Percentiles rank a stretch among this genome's conserved stretches.
Conservation (phyloP, 176 grass and related monocot genomes). For the Miscanthus lutarioriparius region DNA sequence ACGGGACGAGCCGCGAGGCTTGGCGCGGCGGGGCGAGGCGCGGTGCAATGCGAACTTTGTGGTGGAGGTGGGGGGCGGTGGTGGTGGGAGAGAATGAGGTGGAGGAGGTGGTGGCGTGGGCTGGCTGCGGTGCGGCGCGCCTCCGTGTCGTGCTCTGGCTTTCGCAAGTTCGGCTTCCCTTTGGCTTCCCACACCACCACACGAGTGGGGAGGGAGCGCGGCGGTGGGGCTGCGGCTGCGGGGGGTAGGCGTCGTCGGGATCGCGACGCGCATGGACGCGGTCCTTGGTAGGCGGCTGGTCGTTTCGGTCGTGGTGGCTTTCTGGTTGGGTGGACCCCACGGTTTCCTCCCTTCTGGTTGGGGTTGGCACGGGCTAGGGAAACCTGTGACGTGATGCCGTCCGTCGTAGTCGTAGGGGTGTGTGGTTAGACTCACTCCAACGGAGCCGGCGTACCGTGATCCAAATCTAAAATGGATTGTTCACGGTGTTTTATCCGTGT, state of each 20-base stretch:
- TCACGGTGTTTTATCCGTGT: no score
- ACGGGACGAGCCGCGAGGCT: background rate
- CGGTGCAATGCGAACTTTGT: slow-evolving; percentile 25
- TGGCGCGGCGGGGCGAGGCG: background rate
- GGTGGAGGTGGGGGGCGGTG: background rate
- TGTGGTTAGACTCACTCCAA: no score
- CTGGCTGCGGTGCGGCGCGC: background rate
- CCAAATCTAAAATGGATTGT: no score
- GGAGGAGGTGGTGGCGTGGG: background rate
- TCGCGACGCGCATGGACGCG: slow-evolving; percentile 30
- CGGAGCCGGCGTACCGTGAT: no score
- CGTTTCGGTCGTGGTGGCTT: slow-evolving; percentile 2
- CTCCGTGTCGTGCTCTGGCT: background rate
- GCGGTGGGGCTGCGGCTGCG: background rate
- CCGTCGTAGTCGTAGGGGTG: no score
- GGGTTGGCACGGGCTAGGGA: background rate
- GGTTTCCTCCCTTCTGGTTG: background rate
- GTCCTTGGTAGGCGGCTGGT: slow-evolving; percentile 27
- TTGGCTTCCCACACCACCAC: slow-evolving; percentile 17
- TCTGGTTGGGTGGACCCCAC: slow-evolving; percentile 16
- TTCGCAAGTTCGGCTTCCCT: no score
- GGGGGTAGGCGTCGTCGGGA: background rate
- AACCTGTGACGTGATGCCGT: slow-evolving; percentile 17
- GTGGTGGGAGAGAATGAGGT: background rate
- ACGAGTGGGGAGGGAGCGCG: slow-evolving; percentile 21